Conservation (phyloP, 2,329 filamentous ascomycete genomes). For the Pleoardoris graminearum region DNA sequence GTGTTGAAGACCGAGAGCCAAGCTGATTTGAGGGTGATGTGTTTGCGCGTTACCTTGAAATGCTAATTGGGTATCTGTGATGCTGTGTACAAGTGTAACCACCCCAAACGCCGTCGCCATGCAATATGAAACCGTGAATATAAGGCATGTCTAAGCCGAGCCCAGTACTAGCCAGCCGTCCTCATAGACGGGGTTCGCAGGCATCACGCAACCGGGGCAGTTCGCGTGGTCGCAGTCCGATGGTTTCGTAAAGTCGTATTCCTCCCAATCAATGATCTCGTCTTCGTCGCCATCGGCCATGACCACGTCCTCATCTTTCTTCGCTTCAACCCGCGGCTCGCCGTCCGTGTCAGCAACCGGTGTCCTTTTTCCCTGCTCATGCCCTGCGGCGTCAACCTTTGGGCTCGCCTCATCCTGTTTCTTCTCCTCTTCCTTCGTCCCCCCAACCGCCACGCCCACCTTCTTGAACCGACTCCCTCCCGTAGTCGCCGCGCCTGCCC, state of each 20-base stretch:
- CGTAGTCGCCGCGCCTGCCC: constrained; percentile 11
- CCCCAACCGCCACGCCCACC: constrained; percentile 56
- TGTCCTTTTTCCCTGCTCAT: not conserved
- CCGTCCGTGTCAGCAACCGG: constrained; percentile 1
- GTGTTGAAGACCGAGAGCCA: no score
- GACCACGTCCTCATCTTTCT: constrained; percentile 32
- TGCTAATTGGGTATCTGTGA: not conserved
- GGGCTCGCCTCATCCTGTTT: constrained; percentile 24
- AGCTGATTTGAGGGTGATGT: no score
- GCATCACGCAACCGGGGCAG: constrained; percentile 29
- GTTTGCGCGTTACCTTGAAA: not conserved
- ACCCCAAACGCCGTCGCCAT: not conserved
- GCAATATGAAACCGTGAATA: not conserved
- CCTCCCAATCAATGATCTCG: constrained; percentile 44
- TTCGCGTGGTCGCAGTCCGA: constrained; percentile 51
- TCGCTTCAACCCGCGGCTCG: constrained; percentile 12
- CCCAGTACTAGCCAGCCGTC: constrained; percentile 5
- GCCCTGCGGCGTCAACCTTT: constrained; percentile 30
- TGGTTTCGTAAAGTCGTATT: constrained; percentile 58
- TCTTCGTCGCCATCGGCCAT: constrained; percentile 35
- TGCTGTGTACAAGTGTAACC: not conserved
- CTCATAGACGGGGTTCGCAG: not conserved
- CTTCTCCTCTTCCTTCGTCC: constrained; percentile 10
- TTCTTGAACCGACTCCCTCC: constrained; percentile 66
- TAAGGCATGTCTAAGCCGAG: not conserved